Conservation (phyloP, 441 rosid species). For the Bruguiera hainesii region DNA sequence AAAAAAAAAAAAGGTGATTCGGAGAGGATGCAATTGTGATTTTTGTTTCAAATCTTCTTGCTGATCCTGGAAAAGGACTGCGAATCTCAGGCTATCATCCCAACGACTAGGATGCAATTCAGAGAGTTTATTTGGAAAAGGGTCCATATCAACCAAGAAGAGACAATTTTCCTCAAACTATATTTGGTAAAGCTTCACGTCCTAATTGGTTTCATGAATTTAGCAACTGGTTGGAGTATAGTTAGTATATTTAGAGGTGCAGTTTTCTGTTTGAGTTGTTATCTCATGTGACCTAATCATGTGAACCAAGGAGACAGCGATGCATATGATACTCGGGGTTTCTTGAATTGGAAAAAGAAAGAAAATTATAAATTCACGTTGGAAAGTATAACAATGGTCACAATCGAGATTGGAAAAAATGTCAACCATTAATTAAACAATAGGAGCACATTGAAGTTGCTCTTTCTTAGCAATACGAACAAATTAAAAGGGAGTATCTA, state of each 20-base stretch:
- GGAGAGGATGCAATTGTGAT: no score
- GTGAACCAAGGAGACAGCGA: not conserved
- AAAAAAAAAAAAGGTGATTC: no score
- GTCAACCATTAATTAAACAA: no score
- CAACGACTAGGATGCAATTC: slow-evolving; percentile 3
- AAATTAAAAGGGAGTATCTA: no score
- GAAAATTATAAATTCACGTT: no score
- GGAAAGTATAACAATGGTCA: no score
- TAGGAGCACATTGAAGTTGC: no score
- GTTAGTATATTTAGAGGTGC: not conserved
- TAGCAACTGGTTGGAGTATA: not conserved
- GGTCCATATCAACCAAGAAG: slow-evolving; percentile 7
- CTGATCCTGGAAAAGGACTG: not conserved
- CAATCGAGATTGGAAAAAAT: no score
- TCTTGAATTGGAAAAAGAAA: no score
- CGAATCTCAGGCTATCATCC: not conserved
- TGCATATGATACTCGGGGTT: not conserved
- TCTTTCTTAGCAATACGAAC: no score
- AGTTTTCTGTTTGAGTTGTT: not conserved
- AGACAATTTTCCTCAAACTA: not conserved
- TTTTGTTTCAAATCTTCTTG: not conserved
- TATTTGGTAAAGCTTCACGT: not conserved
- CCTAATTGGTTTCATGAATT: not conserved
- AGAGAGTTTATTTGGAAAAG: slow-evolving; percentile 1
- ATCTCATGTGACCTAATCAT: not conserved